These are phyloP conservation scores for Straminergon stramineum DNA, from an alignment of 225 moss, liverwort and hornwort species.

Conservation along the genomic window DNA sequence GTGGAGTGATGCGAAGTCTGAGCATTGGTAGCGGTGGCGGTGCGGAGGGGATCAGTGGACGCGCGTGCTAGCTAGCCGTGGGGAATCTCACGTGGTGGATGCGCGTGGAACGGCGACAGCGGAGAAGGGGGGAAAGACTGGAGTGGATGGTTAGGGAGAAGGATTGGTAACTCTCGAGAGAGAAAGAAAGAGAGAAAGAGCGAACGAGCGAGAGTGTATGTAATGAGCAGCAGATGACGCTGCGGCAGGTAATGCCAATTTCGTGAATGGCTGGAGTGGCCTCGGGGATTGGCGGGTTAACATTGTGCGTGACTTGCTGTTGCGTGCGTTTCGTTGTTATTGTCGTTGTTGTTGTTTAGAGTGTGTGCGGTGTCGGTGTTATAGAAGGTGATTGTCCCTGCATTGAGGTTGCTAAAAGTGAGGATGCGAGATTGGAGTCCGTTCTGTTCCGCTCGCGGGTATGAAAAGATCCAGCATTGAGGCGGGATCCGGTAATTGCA, in stretches of 20 bases:
- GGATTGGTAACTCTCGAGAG: background rate
- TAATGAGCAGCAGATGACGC: slow-evolving; percentile 1
- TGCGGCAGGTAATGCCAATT: slow-evolving; percentile 30
- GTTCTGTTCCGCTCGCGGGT: background rate
- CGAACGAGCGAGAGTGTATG: background rate
- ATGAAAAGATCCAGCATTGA: slow-evolving; percentile 8
- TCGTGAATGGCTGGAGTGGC: background rate
- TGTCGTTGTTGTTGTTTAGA: background rate
- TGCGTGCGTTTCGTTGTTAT: background rate
- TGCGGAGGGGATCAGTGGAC: background rate
- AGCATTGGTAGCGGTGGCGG: slow-evolving; percentile 4
- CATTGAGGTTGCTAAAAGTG: background rate
- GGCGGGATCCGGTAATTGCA: slow-evolving; percentile 9
- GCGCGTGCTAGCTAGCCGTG: background rate
- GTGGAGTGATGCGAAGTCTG: background rate
- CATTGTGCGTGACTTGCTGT: background rate
- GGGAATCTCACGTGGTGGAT: slow-evolving; percentile 6
- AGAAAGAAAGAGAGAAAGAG: background rate
- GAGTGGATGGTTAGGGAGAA: background rate
- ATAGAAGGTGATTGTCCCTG: background rate
- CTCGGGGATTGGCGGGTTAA: background rate
- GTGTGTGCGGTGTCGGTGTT: background rate
- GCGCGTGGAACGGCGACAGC: background rate
- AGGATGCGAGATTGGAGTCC: background rate
- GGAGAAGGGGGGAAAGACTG: background rate